Conservation (phyloP, 1,284 basidiomycete genomes). For the Mycosarcoma mackinlayi region DNA sequence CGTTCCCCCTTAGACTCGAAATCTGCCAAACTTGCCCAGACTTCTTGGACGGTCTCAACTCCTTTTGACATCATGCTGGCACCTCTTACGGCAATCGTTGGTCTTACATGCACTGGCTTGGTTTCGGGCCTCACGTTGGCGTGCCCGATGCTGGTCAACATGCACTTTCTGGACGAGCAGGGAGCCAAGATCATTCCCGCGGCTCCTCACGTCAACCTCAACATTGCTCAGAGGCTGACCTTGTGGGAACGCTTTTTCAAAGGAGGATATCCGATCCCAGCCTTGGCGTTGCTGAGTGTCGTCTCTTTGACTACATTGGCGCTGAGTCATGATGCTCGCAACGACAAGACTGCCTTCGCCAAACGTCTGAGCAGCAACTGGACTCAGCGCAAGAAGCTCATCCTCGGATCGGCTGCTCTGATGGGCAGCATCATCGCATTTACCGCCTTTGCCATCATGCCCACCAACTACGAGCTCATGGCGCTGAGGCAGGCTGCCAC, state of each 20-base stretch:
- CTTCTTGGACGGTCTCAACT: not conserved
- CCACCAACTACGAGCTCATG: constrained; percentile 33
- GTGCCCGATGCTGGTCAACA: constrained; percentile 33
- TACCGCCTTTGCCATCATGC: constrained; percentile 25
- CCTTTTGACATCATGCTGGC: constrained; percentile 10
- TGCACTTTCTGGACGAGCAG: constrained; percentile 30
- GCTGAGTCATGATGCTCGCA: constrained; percentile 3
- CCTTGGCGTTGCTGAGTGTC: constrained; percentile 17
- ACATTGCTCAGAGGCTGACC: constrained; percentile 35
- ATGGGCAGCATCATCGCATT: constrained; percentile 21
- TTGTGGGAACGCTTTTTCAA: constrained; percentile 37
- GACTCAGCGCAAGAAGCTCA: constrained; percentile 14
- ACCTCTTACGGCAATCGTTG: constrained; percentile 29
- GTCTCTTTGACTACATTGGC: constrained; percentile 14
- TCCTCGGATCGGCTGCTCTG: constrained; percentile 27
- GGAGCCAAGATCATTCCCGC: constrained; percentile 29
- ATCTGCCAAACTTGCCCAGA: no score
- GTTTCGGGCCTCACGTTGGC: constrained; percentile 28
- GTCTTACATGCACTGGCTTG: constrained; percentile 31
- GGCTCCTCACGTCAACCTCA: constrained; percentile 25
- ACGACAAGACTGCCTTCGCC: constrained; percentile 6
- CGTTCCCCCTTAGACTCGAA: no score
- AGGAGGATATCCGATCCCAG: constrained; percentile 23
- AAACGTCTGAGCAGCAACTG: constrained; percentile 20
- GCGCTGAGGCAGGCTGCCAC: constrained; percentile 24